Base-by-base conservation (phyloP, 2,329 filamentous ascomycete genomes). In the Xylaria sp. region DNA sequence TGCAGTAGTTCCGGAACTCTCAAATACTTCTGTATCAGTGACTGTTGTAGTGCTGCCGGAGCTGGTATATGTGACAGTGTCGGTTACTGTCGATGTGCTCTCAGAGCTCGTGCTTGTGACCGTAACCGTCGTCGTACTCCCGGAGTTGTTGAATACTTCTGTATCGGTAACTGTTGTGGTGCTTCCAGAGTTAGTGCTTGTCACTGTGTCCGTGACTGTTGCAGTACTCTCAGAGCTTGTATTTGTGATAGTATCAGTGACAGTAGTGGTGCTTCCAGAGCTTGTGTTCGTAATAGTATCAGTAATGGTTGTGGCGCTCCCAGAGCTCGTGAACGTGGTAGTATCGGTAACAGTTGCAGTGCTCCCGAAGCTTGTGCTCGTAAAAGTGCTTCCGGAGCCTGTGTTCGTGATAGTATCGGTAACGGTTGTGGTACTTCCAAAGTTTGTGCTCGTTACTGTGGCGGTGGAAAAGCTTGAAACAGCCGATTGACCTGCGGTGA, bases 271-370 rank as follows among this genome's bases (percentile, higher is more conserved):
- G 10, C n/a, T 51, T 4, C 20, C 44, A 2, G 48, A 37, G 52
- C n/a, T 52, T 2, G 18, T 60, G 23, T 23, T 60, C 20, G 34
- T 46, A 18, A 44, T 13, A 20, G 46, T 59, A 41, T 41, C 32
- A 4, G 63, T 59, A 23, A 46, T 23, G 9, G 63, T 63, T 10
- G 25, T 25, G 18, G 37, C 23, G n/a, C 46, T 54, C 18, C 13
- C 10, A 5, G 54, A 18, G 3, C 15, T 50, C 13, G 62, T 58
- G 13, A 20, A 20, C 3, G 61, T 64, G 10, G 50, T 15, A 1
- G 62, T 65, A 4, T 48, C 25, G 2, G 63, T 66, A 13, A 58
- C 15, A 4, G 62, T 65, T 3, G 44, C 20, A 9, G 28, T 28
- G 28, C 28, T 28, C 3, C 28, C 28, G 28, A 28, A 28, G 28